Base-by-base conservation (phyloP, 2,329 filamentous ascomycete genomes). In the Aureobasidium lini region DNA sequence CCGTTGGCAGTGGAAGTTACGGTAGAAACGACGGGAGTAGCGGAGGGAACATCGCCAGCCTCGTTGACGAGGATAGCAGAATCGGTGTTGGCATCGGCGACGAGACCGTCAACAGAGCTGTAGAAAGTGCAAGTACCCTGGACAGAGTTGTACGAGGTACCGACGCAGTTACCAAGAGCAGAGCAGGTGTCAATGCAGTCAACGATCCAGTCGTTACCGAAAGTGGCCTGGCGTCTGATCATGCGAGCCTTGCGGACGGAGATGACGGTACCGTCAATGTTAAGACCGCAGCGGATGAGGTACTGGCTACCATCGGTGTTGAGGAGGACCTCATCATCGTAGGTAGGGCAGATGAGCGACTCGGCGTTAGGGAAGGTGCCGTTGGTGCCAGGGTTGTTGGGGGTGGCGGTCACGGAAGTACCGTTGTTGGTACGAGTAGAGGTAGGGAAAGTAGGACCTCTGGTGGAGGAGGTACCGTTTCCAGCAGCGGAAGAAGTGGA, bases 131-230 rank as follows among this genome's bases (percentile, higher is more conserved):
- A 60, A 6, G 31, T 31, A 2, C 43, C 48, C 10, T 31, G 23
- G 2, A 7, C n/a, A 8, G 16, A 15, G 48, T 53, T 60, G 57
- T 53, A 60, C 1, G 48, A 11, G 6, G 57, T 54, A n/a, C 32
- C 57, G 10, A 47, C 48, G 32, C 57, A 60, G 15, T 16, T 11
- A 2, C 13, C 48, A 28, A 37, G 31, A 15, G 57, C 31, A 46
- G 7, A 7, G 57, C 57, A 60, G 31, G 28, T n/a, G 31, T 37
- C 31, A 34, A 60, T 29, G 40, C 57, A 60, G 48, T 60, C 48
- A 23, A 46, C 23, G 48, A 60, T 46, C 37, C 37, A 59, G 16
- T 50, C 57, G 43, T 47, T 47, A 8, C 43, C 54, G 43, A 48
- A 47, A 10, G 54, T 57, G 34, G 54, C 11, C 11, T 57, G 54